Percentiles rank a stretch among this genome's conserved stretches.
phyloP scores from a whole-genome alignment of 2,329 filamentous ascomycete genomes.

The Aspergillus brasiliensis region DNA sequence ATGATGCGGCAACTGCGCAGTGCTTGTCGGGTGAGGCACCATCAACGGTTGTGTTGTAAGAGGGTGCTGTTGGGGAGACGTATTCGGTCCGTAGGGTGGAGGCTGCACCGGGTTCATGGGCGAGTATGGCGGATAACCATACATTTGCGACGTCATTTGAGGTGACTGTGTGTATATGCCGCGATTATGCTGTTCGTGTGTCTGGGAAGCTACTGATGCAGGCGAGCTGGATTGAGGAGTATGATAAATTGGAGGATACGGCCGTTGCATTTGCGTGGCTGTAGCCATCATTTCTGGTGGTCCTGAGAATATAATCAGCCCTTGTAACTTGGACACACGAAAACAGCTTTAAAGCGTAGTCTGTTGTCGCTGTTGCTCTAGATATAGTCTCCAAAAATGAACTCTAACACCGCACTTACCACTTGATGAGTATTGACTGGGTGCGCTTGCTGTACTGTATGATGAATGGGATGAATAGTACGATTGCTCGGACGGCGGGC shows the following conservation, averaged over 20 bases:
- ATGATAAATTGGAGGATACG: conserved; percentile 90
- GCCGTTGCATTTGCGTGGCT: conserved; percentile 66
- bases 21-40: conserved; percentile 49
- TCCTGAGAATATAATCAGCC: conserved; percentile 69
- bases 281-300: conserved; percentile 70
- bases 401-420: conserved; percentile 58
- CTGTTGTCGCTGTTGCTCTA: too few relatives aligned
- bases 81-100: conserved; percentile 60
- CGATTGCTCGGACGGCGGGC: conserved; percentile 68
- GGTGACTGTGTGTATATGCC: conserved; percentile 81
- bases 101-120: conserved; percentile 56
- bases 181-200: conserved; percentile 82
- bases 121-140: conserved; percentile 66
- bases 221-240: conserved; percentile 95
- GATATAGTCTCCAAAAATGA: neutral
- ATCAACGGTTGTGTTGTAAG: conserved; percentile 59
- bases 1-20: conserved; percentile 46
- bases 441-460: conserved; percentile 79
- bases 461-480: conserved; percentile 78
- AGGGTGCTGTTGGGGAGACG: conserved; percentile 56
- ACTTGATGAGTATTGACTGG: conserved; percentile 83
- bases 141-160: conserved; percentile 82
- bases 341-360: too few relatives aligned
- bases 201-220: conserved; percentile 85
- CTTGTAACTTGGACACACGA: conserved; percentile 25